Evolutionary conservation across 306 rosid genomes (phyloP).

Genomic region (Calophaca sinica): DNA sequence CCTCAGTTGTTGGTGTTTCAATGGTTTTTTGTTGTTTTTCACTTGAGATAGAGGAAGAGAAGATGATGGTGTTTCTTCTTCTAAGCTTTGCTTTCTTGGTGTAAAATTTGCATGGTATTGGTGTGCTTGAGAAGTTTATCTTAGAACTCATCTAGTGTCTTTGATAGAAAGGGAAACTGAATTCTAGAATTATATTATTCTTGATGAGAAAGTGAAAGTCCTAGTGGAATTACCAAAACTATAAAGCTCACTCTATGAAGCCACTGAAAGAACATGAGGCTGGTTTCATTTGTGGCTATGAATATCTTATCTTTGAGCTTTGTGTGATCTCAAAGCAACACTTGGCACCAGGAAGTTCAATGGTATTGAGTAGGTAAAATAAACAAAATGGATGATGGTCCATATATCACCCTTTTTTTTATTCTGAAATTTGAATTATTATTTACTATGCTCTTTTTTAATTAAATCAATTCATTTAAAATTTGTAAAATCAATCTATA

Average conservation of each 20-base stretch:
- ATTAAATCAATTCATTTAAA: too few species aligned
- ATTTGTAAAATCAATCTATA: too few species aligned
- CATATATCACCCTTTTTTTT: not conserved
- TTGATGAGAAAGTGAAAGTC: constrained; percentile 15
- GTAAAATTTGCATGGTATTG: constrained; percentile 54
- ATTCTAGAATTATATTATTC: constrained; percentile 35
- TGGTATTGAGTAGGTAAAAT: too few species aligned
- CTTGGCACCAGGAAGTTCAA: constrained; percentile 38
- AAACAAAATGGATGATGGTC: not conserved
- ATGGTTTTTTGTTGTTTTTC: constrained; percentile 44
- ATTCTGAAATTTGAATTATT: not conserved
- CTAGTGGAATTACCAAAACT: constrained; percentile 37
- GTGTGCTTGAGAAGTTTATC: constrained; percentile 59
- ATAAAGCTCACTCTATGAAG: not conserved
- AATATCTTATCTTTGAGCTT: constrained; percentile 59
- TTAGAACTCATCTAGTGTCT: constrained; percentile 64
- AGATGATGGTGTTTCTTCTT: constrained; percentile 50
- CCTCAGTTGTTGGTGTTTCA: constrained; percentile 45
- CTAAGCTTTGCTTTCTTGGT: constrained; percentile 47
- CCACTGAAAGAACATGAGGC: constrained; percentile 49
- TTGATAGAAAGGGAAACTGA: constrained; percentile 33
- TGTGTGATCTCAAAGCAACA: constrained; percentile 32
- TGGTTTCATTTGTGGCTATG: constrained; percentile 44
- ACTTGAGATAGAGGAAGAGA: constrained; percentile 55
- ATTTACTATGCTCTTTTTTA: not conserved